Percentiles rank a stretch among this genome's conserved stretches.
Evolutionary conservation across 208 protist genomes (phyloP).

Genomic region (Leishmania lainsoni): DNA sequence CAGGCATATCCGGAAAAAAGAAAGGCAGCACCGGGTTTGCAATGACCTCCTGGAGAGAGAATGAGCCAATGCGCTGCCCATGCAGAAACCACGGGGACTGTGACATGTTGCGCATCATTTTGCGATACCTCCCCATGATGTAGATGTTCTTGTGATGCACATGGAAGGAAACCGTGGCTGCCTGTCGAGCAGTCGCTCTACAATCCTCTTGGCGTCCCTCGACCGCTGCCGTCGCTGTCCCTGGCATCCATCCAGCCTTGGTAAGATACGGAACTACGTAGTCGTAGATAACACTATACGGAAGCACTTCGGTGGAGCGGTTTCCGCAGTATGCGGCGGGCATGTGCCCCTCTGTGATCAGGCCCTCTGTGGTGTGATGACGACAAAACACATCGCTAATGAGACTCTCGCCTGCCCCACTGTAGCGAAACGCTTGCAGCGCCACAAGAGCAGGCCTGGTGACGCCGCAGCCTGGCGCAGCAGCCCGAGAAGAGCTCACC

Average conservation of each 20-base stretch:
- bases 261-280: constrained; percentile 71
- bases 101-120: constrained; percentile 82
- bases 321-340: constrained; percentile 76
- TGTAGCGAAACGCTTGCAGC: constrained; percentile 71
- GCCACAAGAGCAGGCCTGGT: constrained; percentile 13
- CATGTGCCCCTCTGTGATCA: constrained; percentile 48
- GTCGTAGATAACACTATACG: constrained; percentile 77
- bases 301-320: constrained; percentile 59
- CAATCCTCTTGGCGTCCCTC: neutral
- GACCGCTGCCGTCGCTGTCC: neutral
- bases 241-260: constrained; percentile 38
- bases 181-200: constrained; percentile 23
- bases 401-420: constrained; percentile 53
- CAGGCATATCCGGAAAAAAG: constrained; percentile 76
- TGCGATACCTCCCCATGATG: constrained; percentile 85
- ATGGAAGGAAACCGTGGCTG: constrained; percentile 45
- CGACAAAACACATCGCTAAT: constrained; percentile 70
- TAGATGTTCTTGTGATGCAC: constrained; percentile 80
- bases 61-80: constrained; percentile 72
- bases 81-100: constrained; percentile 90
- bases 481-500: neutral
- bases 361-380: constrained; percentile 56
- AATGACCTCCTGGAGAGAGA: constrained; percentile 88
- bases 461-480: neutral
- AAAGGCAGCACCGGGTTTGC: constrained; percentile 74